Evolutionary conservation across 148 eudicot genomes (phyloP).

Genomic region (Spergularia marina): DNA sequence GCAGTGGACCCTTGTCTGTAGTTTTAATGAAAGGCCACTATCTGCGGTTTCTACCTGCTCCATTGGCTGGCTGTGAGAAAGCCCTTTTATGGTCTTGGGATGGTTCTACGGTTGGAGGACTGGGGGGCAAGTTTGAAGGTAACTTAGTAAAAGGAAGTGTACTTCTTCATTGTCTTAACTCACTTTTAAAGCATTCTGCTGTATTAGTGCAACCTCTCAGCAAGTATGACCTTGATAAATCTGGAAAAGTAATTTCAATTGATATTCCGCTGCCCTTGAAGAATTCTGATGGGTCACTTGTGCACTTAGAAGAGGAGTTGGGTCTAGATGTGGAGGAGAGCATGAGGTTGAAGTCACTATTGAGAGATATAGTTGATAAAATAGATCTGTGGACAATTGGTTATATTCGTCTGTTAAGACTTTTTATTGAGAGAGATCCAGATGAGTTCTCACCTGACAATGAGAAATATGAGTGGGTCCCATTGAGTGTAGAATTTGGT

Average conservation of each 20-base stretch:
- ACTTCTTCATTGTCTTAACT: conserved; percentile 89
- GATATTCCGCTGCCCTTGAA: conserved; percentile 92
- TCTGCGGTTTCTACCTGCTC: conserved; percentile 91
- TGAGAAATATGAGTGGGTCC: conserved; percentile 89
- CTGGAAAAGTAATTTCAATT: conserved; percentile 57
- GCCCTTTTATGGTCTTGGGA: conserved; percentile 99
- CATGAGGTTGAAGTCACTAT: conserved; percentile 49
- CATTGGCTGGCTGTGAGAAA: conserved; percentile 93
- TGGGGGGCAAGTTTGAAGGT: conserved; percentile 90
- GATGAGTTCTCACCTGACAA: conserved; percentile 42
- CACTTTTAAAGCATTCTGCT: conserved; percentile 85
- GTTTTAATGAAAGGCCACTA: conserved; percentile 94
- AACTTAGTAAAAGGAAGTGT: conserved; percentile 79
- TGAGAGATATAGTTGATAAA: conserved; percentile 53
- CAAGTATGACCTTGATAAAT: conserved; percentile 65
- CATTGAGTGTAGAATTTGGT: conserved; percentile 82
- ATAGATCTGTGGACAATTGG: conserved; percentile 85
- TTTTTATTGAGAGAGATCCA: conserved; percentile 55
- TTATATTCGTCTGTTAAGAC: conserved; percentile 77
- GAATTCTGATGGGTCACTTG: conserved; percentile 83
- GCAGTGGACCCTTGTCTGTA: conserved; percentile 85
- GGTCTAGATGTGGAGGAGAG: conserved; percentile 56
- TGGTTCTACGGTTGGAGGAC: conserved; percentile 83
- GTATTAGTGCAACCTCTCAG: conserved; percentile 90
- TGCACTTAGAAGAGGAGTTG: conserved; percentile 67